Conservation (phyloP, 768 basidiomycete species). For the Macrolepiota albuminosa region DNA sequence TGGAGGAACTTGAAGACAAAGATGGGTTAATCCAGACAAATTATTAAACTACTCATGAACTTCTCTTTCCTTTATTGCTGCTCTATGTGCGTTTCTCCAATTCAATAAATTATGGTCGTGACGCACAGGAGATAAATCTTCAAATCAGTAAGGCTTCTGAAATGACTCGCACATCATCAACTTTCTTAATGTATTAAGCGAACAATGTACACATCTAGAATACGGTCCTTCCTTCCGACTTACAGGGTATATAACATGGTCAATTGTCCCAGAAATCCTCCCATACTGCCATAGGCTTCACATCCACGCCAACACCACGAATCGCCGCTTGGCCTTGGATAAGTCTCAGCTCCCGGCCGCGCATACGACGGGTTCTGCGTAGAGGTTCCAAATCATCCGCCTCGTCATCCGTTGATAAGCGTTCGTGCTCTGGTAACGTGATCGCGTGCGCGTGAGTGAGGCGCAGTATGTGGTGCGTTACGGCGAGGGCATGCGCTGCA, state of each 20-base stretch:
- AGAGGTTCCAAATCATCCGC: slow-evolving; percentile 60
- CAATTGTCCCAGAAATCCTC: slow-evolving; percentile 35
- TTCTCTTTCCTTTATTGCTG: not conserved
- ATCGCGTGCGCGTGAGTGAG: slow-evolving; percentile 55
- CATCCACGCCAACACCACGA: slow-evolving; percentile 34
- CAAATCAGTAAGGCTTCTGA: not conserved
- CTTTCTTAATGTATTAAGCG: not conserved
- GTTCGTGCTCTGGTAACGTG: slow-evolving; percentile 55
- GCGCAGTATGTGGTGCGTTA: slow-evolving; percentile 67
- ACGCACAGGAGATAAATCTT: not conserved
- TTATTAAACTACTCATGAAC: not conserved
- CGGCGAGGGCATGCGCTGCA: slow-evolving; percentile 62
- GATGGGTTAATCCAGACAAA: slow-evolving; percentile 28
- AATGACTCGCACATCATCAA: not conserved
- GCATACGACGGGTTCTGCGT: slow-evolving; percentile 69
- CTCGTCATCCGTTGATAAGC: slow-evolving; percentile 71
- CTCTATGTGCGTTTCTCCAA: not conserved
- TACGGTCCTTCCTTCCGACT: not conserved
- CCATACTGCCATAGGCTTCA: slow-evolving; percentile 38
- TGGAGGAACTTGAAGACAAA: slow-evolving; percentile 67
- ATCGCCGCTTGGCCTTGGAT: slow-evolving; percentile 75
- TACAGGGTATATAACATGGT: not conserved
- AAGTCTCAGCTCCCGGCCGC: slow-evolving; percentile 79
- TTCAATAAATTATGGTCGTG: not conserved
- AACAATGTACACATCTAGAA: not conserved